phyloP scores from a whole-genome alignment of 1,139 yeast species.

The Sugiyamaella xylanicola region DNA sequence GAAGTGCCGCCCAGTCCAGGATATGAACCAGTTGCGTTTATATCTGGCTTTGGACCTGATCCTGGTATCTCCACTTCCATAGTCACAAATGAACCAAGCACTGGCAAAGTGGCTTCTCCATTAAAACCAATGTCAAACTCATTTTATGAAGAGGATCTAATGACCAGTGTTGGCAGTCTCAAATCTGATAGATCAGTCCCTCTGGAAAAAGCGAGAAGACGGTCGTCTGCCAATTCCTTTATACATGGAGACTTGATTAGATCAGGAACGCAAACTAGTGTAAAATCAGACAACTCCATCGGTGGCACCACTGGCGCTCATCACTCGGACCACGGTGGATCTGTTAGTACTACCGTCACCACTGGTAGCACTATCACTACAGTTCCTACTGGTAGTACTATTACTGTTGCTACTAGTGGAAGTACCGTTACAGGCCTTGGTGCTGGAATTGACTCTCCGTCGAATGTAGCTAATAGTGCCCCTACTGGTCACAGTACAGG shows the following conservation, averaged over 20 bases:
- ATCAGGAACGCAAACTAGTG: background rate
- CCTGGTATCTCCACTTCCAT: background rate
- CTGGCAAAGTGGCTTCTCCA: background rate
- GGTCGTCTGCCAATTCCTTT: background rate
- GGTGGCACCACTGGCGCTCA: background rate
- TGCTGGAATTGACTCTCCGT: background rate
- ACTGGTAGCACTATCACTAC: background rate
- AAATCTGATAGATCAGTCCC: background rate
- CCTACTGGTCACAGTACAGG: background rate
- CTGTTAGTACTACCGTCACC: background rate
- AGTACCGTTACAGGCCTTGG: background rate
- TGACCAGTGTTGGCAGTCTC: constrained; percentile 6
- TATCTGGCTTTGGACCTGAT: constrained; percentile 12
- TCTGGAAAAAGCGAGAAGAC: background rate
- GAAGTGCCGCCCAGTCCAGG: constrained; percentile 3
- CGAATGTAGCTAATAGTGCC: background rate
- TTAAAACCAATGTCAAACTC: background rate
- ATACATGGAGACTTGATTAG: constrained; percentile 2
- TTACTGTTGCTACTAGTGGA: background rate
- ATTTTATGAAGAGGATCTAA: constrained; percentile 2
- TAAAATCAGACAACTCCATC: background rate
- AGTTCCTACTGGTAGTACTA: background rate
- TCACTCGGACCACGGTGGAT: background rate
- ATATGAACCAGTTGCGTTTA: background rate
- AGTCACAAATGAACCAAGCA: background rate